Percentiles rank a stretch among this genome's conserved stretches.
These are phyloP conservation scores for Blastocystis hominis DNA, from an alignment of 352 stramenopile genomes.

Conservation along the genomic window DNA sequence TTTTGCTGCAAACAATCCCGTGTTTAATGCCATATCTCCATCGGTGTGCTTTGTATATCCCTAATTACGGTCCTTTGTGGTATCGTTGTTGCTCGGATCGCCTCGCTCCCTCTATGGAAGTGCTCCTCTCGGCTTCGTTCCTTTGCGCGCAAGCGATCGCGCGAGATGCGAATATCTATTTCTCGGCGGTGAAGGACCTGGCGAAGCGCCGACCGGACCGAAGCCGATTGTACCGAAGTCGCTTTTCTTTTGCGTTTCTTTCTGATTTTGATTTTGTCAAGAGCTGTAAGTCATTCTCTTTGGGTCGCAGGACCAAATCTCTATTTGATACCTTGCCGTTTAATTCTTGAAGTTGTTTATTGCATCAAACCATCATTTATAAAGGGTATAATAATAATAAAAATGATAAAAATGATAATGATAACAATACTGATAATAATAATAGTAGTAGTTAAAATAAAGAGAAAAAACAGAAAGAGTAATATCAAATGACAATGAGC, in stretches of 20 bases:
- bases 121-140: not conserved
- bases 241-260: not conserved
- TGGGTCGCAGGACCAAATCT: not conserved
- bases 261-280: not conserved
- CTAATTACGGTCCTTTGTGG: constrained; percentile 46
- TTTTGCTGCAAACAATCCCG: not conserved
- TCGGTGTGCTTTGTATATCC: not conserved
- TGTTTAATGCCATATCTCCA: not conserved
- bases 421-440: no score
- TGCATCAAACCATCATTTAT: not conserved
- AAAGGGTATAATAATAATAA: no score
- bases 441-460: no score
- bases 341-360: not conserved
- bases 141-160: not conserved
- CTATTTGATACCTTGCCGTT: not conserved
- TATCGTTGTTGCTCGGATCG: not conserved
- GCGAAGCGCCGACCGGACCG: not conserved
- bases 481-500: no score
- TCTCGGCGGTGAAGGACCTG: not conserved
- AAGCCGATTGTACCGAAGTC: not conserved
- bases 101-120: not conserved
- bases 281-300: not conserved
- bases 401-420: no score
- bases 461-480: no score
- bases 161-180: not conserved